These are phyloP conservation scores for Prillingera fragicola DNA, from an alignment of 1,284 basidiomycete species.

Conservation along the genomic window DNA sequence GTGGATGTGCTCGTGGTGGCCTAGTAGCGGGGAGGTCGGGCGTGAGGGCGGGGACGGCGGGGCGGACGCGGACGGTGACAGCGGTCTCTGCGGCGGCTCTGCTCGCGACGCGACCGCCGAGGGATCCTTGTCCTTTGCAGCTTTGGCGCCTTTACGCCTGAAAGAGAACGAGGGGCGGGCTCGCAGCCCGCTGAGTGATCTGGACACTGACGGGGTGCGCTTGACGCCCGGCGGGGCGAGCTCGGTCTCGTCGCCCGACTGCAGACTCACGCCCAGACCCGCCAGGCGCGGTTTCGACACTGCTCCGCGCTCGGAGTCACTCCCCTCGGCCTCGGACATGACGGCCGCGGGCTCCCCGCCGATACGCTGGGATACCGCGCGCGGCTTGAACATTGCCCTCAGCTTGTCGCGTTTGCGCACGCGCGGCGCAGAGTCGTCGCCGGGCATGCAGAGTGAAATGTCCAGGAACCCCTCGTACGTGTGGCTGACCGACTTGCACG, in stretches of 20 bases:
- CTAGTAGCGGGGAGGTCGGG: too few relatives aligned
- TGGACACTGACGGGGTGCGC: too few relatives aligned
- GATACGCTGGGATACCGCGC: neutral
- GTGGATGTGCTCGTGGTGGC: constrained; percentile 10
- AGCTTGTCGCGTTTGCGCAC: constrained; percentile 58
- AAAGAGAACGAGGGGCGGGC: constrained; percentile 34
- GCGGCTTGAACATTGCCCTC: constrained; percentile 52
- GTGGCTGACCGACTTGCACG: constrained; percentile 76
- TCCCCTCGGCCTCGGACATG: constrained; percentile 37
- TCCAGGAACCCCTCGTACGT: constrained; percentile 92
- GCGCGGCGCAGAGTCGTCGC: constrained; percentile 12
- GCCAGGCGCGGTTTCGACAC: constrained; percentile 6
- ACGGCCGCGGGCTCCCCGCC: constrained; percentile 10
- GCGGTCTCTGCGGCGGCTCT: too few relatives aligned
- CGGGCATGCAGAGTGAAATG: constrained; percentile 77
- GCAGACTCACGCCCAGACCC: constrained; percentile 33
- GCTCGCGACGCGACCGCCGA: too few relatives aligned
- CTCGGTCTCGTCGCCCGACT: constrained; percentile 9
- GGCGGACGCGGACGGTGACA: too few relatives aligned
- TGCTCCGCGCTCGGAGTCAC: constrained; percentile 29
- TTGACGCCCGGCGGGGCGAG: too few relatives aligned
- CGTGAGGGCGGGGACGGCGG: too few relatives aligned
- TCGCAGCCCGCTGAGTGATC: too few relatives aligned
- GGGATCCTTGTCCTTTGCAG: constrained; percentile 25
- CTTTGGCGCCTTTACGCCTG: constrained; percentile 6